Percentiles rank a stretch among this genome's conserved stretches.
phyloP scores from a whole-genome alignment of 2,329 filamentous ascomycete genomes.

The Monosporascus sp. region DNA sequence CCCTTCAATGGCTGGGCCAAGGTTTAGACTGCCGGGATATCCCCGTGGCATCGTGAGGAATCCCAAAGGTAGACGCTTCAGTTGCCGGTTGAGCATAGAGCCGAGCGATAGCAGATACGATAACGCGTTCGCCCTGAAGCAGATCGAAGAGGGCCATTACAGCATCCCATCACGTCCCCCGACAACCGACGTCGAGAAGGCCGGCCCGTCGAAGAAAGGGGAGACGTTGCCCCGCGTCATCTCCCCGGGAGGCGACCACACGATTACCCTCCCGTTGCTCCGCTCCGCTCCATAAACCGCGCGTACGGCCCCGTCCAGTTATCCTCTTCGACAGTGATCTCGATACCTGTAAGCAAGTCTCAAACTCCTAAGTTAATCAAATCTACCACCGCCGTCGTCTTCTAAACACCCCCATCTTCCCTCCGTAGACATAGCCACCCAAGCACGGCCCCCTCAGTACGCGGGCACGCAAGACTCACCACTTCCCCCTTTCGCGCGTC shows the following conservation, averaged over 20 bases:
- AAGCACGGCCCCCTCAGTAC: not conserved
- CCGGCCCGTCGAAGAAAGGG: slow-evolving; percentile 64
- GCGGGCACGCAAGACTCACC: not conserved
- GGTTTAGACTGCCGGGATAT: slow-evolving; percentile 81
- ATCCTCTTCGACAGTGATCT: slow-evolving; percentile 60
- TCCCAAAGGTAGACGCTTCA: too few species aligned
- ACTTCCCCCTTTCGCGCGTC: slow-evolving; percentile 19
- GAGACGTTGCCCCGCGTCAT: slow-evolving; percentile 77
- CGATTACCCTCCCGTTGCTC: slow-evolving; percentile 55
- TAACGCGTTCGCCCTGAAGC: slow-evolving; percentile 72
- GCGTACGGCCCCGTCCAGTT: slow-evolving; percentile 55
- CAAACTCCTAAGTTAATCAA: slow-evolving; percentile 5
- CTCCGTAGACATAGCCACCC: not conserved
- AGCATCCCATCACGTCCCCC: slow-evolving; percentile 66
- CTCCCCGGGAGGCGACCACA: slow-evolving; percentile 62
- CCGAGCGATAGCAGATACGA: slow-evolving; percentile 56
- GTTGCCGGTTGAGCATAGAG: too few species aligned
- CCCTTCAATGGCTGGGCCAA: slow-evolving; percentile 78
- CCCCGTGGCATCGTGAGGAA: slow-evolving; percentile 70
- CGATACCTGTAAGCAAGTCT: slow-evolving; percentile 54
- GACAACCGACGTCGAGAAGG: slow-evolving; percentile 59
- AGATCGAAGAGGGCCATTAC: slow-evolving; percentile 83
- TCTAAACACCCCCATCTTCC: not conserved
- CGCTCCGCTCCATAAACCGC: slow-evolving; percentile 52
- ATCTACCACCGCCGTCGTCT: slow-evolving; percentile 19